Evolutionary conservation across 306 rosid species (phyloP).

Genomic region (Fragaria vesca): DNA sequence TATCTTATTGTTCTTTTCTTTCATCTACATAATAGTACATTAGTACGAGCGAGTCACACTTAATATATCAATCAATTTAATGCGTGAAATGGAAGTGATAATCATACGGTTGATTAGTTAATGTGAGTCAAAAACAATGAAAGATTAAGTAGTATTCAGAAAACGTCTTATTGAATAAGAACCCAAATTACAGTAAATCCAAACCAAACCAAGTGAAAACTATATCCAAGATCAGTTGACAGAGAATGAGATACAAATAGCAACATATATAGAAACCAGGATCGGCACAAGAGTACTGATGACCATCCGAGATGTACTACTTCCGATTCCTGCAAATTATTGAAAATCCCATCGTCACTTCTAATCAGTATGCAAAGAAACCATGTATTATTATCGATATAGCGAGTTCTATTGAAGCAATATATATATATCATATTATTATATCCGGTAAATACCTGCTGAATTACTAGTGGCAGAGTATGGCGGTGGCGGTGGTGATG

Average conservation of each 20-base stretch:
- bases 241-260: background rate
- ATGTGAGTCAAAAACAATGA: no score
- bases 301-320: background rate
- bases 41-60: no score
- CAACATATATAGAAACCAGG: background rate
- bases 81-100: background rate
- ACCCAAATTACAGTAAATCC: no score
- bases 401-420: no score
- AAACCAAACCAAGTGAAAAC: background rate
- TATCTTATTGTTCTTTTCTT: no score
- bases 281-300: background rate
- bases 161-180: no score
- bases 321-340: background rate
- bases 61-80: no score
- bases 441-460: no score
- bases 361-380: background rate
- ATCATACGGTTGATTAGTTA: background rate
- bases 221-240: background rate
- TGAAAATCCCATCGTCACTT: background rate
- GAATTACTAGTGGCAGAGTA: no score
- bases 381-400: no score
- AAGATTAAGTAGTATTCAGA: background rate
- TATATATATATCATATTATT: no score
- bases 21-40: no score
- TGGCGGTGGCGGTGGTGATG: background rate